A percentile compares a stretch with the other conserved stretches of the same genome.
Conservation (phyloP, 179 eudicot genomes). For the Spergularia azorica region DNA sequence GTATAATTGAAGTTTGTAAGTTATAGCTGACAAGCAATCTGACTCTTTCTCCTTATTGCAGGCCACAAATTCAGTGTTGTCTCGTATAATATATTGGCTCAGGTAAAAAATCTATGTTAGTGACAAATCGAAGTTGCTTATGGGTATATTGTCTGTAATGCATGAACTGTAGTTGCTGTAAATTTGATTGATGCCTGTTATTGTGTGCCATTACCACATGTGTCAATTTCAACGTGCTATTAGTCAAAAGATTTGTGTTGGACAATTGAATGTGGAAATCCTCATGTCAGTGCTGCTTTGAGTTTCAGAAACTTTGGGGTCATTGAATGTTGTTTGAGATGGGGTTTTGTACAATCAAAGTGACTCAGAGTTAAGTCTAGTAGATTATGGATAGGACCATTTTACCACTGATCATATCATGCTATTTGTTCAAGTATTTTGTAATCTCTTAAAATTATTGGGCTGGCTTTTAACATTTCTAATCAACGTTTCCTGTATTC, state of each 20-base stretch:
- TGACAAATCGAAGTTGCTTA: neutral
- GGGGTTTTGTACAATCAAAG: neutral
- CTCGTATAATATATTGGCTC: conserved; percentile 91
- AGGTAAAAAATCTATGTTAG: conserved; percentile 45
- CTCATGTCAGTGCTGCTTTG: neutral
- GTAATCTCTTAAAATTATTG: neutral
- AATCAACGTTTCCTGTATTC: neutral
- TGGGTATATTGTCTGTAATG: neutral
- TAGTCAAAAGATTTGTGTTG: neutral
- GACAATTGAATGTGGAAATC: neutral
- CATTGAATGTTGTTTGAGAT: neutral
- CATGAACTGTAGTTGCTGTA: conserved; percentile 2
- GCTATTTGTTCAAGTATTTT: neutral
- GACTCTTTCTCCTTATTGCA: conserved; percentile 34
- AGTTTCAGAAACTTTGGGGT: neutral
- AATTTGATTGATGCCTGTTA: neutral
- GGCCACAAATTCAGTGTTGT: conserved; percentile 77
- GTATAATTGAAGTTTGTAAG: neutral
- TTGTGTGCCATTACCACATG: neutral
- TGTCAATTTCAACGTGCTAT: neutral
- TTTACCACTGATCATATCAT: neutral
- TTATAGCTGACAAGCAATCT: conserved; percentile 12
- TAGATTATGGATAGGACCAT: neutral
- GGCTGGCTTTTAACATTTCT: neutral
- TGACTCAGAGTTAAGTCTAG: neutral